A percentile compares a stretch with the other conserved stretches of the same genome.
Conservation (phyloP, 1,284 basidiomycete genomes). For the Sporisorium reilianum region DNA sequence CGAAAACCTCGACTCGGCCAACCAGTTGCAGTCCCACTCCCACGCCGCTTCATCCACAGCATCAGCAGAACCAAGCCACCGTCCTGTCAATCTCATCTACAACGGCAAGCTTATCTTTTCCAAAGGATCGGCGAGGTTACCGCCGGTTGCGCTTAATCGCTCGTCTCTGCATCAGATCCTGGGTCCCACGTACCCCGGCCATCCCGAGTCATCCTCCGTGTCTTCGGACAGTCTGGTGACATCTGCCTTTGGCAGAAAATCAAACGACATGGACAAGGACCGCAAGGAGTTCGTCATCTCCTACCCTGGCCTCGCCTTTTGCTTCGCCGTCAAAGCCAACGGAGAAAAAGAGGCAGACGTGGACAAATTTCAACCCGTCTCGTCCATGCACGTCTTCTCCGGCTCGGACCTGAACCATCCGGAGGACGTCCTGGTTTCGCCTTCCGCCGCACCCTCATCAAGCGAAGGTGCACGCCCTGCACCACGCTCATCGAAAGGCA, state of each 20-base stretch:
- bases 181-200: conserved; percentile 50
- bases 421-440: conserved; percentile 32
- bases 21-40: neutral
- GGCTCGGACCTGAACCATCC: conserved; percentile 36
- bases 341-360: conserved; percentile 22
- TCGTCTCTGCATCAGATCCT: conserved; percentile 52
- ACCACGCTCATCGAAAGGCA: conserved; percentile 19
- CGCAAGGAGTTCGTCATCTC: conserved; percentile 37
- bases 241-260: neutral
- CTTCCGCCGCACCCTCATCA: neutral
- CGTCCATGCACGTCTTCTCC: conserved; percentile 46
- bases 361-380: conserved; percentile 48
- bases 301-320: conserved; percentile 51
- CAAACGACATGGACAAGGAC: neutral
- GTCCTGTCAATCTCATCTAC: conserved; percentile 43
- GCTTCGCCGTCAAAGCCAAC: conserved; percentile 26
- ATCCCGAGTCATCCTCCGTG: conserved; percentile 15
- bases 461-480: conserved; percentile 4
- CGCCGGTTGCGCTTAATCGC: conserved; percentile 34
- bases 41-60: neutral
- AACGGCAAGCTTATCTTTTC: conserved; percentile 45
- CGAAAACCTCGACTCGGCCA: conserved; percentile 30
- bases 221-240: conserved; percentile 13
- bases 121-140: conserved; percentile 9
- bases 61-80: conserved; percentile 28